phyloP scores from a whole-genome alignment of 2,329 filamentous ascomycete genomes.

The Colletotrichum filicis region DNA sequence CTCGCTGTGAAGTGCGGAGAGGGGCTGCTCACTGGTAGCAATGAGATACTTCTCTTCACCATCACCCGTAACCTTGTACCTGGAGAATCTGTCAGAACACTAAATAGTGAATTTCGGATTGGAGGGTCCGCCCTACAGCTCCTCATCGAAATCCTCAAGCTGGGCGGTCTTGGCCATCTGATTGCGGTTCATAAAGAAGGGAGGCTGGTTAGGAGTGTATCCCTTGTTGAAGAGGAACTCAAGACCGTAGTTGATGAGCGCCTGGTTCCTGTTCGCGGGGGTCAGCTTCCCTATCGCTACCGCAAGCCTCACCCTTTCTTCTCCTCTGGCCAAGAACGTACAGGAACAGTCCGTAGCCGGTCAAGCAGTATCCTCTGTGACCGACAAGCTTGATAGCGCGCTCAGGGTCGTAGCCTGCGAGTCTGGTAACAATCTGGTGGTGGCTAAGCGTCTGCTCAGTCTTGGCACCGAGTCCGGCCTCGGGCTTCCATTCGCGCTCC shows the following conservation, averaged over 20 bases:
- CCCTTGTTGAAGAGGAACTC: conserved; percentile 86
- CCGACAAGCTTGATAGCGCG: conserved; percentile 94
- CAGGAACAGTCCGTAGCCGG: conserved; percentile 87
- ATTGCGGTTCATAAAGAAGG: conserved; percentile 55
- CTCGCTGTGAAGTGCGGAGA: conserved; percentile 90
- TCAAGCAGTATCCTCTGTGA: conserved; percentile 93
- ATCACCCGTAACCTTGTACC: conserved; percentile 93
- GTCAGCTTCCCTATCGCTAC: conserved; percentile 9
- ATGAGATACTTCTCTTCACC: conserved; percentile 85
- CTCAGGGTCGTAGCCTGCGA: conserved; percentile 94
- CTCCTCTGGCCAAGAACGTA: conserved; percentile 6
- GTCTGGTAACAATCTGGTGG: conserved; percentile 88
- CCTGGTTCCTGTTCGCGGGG: conserved; percentile 71
- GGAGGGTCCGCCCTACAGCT: conserved; percentile 60
- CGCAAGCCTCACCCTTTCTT: conserved; percentile 30
- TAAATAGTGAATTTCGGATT: background rate
- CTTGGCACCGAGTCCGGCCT: conserved; percentile 79
- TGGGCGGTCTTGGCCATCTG: conserved; percentile 99
- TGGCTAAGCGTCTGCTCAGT: conserved; percentile 78
- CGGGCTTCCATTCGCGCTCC: conserved; percentile 83
- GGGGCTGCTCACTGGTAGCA: conserved; percentile 86
- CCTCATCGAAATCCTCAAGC: conserved; percentile 96
- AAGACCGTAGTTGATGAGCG: conserved; percentile 93
- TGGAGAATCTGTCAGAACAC: background rate
- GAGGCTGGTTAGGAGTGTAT: conserved; percentile 69